Conservation (phyloP, 1,139 yeast genomes). For the Taphrina communis region DNA sequence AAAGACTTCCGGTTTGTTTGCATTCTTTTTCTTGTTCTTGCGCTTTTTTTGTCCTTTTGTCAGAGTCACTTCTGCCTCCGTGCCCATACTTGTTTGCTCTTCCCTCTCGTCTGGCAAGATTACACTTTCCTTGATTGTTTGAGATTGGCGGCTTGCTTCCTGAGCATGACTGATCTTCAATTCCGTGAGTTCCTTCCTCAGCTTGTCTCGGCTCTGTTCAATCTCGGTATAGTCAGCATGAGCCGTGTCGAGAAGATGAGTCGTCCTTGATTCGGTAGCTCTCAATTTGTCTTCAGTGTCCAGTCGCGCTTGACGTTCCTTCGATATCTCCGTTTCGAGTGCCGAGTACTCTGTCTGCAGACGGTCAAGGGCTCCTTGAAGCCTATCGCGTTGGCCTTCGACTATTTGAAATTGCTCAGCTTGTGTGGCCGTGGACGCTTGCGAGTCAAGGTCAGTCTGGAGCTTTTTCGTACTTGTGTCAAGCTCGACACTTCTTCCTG, state of each 20-base stretch:
- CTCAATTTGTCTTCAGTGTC: conserved; percentile 6
- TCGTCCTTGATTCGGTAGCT: background rate
- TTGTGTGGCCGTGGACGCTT: background rate
- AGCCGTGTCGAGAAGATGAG: background rate
- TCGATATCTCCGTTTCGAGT: background rate
- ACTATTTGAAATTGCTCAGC: background rate
- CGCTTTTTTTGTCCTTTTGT: conserved; percentile 45
- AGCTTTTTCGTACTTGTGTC: background rate
- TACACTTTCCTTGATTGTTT: background rate
- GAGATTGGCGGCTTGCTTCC: background rate
- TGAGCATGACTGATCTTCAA: conserved; percentile 33
- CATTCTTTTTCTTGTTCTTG: conserved; percentile 47
- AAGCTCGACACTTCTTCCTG: background rate
- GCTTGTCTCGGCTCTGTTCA: conserved; percentile 11
- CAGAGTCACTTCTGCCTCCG: conserved; percentile 36
- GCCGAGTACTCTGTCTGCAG: background rate
- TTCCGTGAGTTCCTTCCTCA: conserved; percentile 31
- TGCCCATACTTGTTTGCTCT: conserved; percentile 46
- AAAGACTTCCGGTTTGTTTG: conserved; percentile 12
- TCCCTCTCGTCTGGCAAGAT: conserved; percentile 44
- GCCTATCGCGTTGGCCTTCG: conserved; percentile 1
- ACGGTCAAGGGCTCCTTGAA: background rate
- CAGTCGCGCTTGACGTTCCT: background rate
- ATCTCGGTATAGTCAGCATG: background rate
- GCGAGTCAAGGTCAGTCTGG: background rate